These are phyloP conservation scores for Daldinia bambusicola DNA, from an alignment of 495 filamentous ascomycete species.

Conservation along the genomic window DNA sequence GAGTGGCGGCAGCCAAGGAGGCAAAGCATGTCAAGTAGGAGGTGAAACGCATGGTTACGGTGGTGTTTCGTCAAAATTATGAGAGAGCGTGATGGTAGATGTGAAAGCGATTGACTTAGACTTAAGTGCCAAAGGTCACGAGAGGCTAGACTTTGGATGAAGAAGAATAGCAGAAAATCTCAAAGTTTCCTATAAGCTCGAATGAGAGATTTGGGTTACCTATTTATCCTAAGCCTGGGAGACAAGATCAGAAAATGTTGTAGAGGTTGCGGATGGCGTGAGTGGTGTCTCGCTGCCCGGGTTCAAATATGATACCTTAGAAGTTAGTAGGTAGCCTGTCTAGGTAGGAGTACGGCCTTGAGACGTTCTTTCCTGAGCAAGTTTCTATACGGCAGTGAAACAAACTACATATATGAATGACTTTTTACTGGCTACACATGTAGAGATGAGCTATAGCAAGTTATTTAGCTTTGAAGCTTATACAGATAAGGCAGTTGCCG, in stretches of 20 bases:
- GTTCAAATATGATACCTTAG: background rate
- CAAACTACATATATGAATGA: conserved; percentile 10
- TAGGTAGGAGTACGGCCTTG: background rate
- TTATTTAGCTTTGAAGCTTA: background rate
- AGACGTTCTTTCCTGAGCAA: conserved; percentile 11
- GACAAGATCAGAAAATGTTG: background rate
- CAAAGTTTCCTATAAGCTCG: background rate
- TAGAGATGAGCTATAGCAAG: background rate
- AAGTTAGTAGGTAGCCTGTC: background rate
- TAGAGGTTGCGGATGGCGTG: background rate
- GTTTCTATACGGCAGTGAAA: conserved; percentile 14
- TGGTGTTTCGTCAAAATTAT: background rate
- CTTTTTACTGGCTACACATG: background rate
- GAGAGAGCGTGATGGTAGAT: conserved; percentile 3
- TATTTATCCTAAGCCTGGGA: background rate
- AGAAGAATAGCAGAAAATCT: background rate
- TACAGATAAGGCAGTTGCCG: background rate
- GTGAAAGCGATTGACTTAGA: background rate
- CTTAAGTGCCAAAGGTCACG: background rate
- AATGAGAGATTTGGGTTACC: background rate
- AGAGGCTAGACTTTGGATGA: background rate
- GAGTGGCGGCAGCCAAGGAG: conserved; percentile 1
- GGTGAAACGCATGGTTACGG: conserved; percentile 17
- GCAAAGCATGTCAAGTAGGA: conserved; percentile 20
- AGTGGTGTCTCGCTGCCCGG: background rate